Conservation (phyloP, 31 red algal species). For the Pterothamnion heteromorphum region DNA sequence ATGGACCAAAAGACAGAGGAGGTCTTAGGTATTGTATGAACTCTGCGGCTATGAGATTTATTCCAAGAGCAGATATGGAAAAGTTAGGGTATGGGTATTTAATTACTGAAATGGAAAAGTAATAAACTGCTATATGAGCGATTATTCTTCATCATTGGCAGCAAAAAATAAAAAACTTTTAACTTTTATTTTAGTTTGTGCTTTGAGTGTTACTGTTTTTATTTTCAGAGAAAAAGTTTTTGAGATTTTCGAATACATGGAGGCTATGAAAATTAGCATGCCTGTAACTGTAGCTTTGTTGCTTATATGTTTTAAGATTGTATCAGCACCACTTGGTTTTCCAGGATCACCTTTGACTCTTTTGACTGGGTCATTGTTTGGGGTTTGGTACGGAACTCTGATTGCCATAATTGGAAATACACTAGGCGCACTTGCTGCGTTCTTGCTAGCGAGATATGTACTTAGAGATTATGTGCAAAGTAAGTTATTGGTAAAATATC, state of each 20-base stretch:
- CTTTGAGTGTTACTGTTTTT: too few relatives aligned
- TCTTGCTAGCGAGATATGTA: background rate
- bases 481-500: background rate
- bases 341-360: background rate
- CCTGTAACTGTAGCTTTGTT: too few relatives aligned
- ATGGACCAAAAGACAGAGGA: constrained; percentile 42
- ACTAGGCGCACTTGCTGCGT: background rate
- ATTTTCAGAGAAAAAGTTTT: too few relatives aligned
- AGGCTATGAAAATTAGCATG: too few relatives aligned
- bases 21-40: constrained; percentile 48
- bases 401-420: background rate
- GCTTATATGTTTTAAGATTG: too few relatives aligned
- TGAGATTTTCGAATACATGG: too few relatives aligned
- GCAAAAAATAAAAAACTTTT: too few relatives aligned
- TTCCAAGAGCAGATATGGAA: constrained; percentile 2
- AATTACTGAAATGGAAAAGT: too few relatives aligned
- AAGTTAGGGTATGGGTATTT: background rate
- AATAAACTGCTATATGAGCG: too few relatives aligned
- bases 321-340: too few relatives aligned
- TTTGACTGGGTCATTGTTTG: background rate
- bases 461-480: background rate
- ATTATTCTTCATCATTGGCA: too few relatives aligned
- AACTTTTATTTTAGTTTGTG: too few relatives aligned
- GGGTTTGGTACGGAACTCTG: background rate
- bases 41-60: constrained; percentile 22